Evolutionary conservation across 805 yeast genomes (phyloP).

Genomic region (Starmerella kuoi): DNA sequence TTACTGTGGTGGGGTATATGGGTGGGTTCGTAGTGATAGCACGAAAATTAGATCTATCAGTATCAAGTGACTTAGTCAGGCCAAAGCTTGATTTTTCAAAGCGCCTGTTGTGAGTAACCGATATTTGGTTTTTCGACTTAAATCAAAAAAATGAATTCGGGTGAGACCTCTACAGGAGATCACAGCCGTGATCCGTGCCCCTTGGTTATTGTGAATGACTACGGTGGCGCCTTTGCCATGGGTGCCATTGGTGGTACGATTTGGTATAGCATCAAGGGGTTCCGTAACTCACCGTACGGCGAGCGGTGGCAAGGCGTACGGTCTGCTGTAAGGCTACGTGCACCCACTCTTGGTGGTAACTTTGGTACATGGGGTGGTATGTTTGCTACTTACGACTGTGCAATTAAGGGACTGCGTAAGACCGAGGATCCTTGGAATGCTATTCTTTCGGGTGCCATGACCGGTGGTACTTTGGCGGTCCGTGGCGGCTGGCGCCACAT

Average conservation of each 20-base stretch:
- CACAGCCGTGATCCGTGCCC: constrained; percentile 99
- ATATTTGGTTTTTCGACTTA: no score
- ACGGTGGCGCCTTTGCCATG: constrained; percentile 99
- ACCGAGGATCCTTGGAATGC: constrained; percentile 99
- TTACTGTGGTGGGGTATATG: no score
- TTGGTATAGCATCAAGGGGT: constrained; percentile 99
- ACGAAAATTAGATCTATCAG: no score
- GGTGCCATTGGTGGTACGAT: constrained; percentile 97
- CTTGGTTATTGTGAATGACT: constrained; percentile 85
- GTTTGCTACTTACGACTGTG: constrained; percentile 89
- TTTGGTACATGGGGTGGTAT: constrained; percentile 99
- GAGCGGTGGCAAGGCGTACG: constrained; percentile 86
- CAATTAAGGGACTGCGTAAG: constrained; percentile 87
- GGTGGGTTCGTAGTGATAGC: no score
- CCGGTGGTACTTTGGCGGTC: constrained; percentile 94
- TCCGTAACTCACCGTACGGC: constrained; percentile 91
- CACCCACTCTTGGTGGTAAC: constrained; percentile 97
- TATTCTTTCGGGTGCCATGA: constrained; percentile 91
- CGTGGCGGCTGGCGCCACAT: constrained; percentile 99
- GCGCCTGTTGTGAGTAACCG: not conserved
- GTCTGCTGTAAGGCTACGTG: constrained; percentile 85
- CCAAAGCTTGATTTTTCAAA: not conserved
- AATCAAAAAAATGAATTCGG: not conserved
- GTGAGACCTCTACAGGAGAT: constrained; percentile 43
- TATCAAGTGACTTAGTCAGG: constrained; percentile 8